Conservation (phyloP, 371 early-diverging fungal species). For the Chytridium lagenaria region DNA sequence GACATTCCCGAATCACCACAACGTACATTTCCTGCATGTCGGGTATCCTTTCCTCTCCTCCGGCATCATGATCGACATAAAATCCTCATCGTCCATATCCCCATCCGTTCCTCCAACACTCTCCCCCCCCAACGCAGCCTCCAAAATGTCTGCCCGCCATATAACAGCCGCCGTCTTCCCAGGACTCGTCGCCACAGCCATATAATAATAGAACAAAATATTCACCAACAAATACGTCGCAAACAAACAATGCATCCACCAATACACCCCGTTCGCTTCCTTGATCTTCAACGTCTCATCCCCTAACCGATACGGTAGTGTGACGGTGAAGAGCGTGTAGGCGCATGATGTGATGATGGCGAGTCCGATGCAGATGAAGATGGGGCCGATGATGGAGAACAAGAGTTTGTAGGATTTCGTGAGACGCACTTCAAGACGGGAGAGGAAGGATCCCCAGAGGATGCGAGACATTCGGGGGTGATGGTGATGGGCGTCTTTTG, state of each 20-base stretch:
- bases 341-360: slow-evolving; percentile 36
- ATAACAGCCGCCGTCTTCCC: slow-evolving; percentile 27
- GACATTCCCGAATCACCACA: not conserved
- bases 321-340: slow-evolving; percentile 36
- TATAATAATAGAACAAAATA: slow-evolving; percentile 44
- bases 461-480: not conserved
- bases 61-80: not conserved
- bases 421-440: not conserved
- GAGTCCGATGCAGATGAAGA: slow-evolving; percentile 39
- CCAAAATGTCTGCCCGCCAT: not conserved
- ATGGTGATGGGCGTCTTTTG: no score
- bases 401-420: not conserved
- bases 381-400: slow-evolving; percentile 30
- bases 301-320: slow-evolving; percentile 34
- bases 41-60: not conserved
- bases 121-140: no score
- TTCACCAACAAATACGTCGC: slow-evolving; percentile 39
- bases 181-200: slow-evolving; percentile 36
- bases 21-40: slow-evolving; percentile 16
- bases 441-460: not conserved
- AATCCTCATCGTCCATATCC: not conserved
- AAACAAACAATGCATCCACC: slow-evolving; percentile 23
- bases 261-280: not conserved
- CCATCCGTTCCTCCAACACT: not conserved
- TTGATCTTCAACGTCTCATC: not conserved